Conservation (phyloP, 495 filamentous ascomycete species). For the Trichoderma reesei region DNA sequence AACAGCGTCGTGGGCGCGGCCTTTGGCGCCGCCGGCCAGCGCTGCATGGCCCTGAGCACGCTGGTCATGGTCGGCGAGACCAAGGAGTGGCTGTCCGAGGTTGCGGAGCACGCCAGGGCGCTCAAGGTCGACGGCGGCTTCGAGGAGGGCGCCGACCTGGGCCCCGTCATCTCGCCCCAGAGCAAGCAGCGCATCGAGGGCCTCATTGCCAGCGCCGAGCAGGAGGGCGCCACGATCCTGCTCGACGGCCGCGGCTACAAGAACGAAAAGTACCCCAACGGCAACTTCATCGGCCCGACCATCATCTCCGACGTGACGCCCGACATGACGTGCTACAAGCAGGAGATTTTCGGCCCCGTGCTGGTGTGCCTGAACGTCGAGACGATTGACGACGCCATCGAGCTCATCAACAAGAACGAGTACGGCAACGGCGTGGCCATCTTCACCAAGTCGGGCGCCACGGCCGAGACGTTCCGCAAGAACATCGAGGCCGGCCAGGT, state of each 20-base stretch:
- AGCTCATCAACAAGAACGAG: slow-evolving; percentile 54
- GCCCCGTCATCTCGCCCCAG: slow-evolving; percentile 93
- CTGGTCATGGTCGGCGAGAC: slow-evolving; percentile 92
- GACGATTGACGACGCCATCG: slow-evolving; percentile 69
- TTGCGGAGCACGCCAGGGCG: slow-evolving; percentile 85
- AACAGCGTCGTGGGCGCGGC: slow-evolving; percentile 92
- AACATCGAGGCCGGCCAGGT: slow-evolving; percentile 70
- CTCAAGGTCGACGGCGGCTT: slow-evolving; percentile 90
- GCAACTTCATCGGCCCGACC: slow-evolving; percentile 92
- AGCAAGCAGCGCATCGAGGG: slow-evolving; percentile 83
- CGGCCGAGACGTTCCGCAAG: slow-evolving; percentile 50
- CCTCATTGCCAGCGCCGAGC: slow-evolving; percentile 79
- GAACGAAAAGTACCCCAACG: slow-evolving; percentile 87
- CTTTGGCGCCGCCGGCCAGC: slow-evolving; percentile 93
- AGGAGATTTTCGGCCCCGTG: slow-evolving; percentile 97
- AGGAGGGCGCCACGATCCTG: slow-evolving; percentile 88
- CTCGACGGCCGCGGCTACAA: slow-evolving; percentile 87
- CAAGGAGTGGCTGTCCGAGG: slow-evolving; percentile 81
- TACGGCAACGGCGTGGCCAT: slow-evolving; percentile 60
- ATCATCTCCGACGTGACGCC: slow-evolving; percentile 90
- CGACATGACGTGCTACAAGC: slow-evolving; percentile 86
- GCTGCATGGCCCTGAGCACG: slow-evolving; percentile 95
- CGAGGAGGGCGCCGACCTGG: slow-evolving; percentile 85
- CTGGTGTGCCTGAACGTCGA: slow-evolving; percentile 75
- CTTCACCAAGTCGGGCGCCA: slow-evolving; percentile 52